Conservation (phyloP, 2,329 filamentous ascomycete species). For the Cladosporium phlei region DNA sequence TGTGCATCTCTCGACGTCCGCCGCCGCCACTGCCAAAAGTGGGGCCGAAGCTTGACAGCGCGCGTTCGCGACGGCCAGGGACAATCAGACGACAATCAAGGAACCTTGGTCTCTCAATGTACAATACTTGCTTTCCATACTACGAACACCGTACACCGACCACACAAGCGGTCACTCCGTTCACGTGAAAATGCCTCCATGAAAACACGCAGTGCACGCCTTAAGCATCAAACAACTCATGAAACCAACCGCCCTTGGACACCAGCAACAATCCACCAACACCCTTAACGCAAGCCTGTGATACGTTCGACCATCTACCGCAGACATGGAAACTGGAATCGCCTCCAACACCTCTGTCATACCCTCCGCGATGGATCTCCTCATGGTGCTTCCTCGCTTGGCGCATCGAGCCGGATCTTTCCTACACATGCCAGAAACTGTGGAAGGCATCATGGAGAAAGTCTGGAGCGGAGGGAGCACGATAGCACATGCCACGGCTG, state of each 20-base stretch:
- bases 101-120: too few species aligned
- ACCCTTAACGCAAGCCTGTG: neutral
- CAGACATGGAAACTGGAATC: constrained; percentile 2
- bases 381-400: constrained; percentile 65
- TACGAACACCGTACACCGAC: too few species aligned
- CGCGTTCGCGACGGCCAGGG: too few species aligned
- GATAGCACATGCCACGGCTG: constrained; percentile 55
- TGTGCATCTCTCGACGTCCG: too few species aligned
- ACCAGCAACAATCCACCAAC: neutral
- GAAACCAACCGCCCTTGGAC: neutral
- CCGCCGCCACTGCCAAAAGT: too few species aligned
- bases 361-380: constrained; percentile 63
- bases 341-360: constrained; percentile 28
- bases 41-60: too few species aligned
- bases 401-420: constrained; percentile 58
- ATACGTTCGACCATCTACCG: too few species aligned
- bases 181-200: constrained; percentile 5
- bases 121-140: too few species aligned
- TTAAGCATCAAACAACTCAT: constrained; percentile 5
- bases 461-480: constrained; percentile 54
- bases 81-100: too few species aligned
- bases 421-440: constrained; percentile 54
- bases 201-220: neutral
- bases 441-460: constrained; percentile 50
- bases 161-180: too few species aligned